Evolutionary conservation across 2,329 filamentous ascomycete genomes (phyloP).

Genomic region (Curvularia lunata): DNA sequence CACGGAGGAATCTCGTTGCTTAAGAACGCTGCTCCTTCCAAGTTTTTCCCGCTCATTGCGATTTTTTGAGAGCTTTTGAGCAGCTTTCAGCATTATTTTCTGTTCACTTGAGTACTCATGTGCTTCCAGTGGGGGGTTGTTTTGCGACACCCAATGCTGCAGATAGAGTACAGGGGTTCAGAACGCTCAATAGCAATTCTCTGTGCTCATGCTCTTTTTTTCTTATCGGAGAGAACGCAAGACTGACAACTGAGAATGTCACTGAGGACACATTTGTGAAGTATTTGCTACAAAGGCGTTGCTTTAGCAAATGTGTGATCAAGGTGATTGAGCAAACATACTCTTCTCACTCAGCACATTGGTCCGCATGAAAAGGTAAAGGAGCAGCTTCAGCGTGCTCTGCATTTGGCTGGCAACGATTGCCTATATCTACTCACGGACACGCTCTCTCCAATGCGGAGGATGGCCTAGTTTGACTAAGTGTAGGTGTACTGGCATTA

Average conservation of each 20-base stretch:
- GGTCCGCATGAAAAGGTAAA: neutral
- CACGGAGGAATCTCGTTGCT: neutral
- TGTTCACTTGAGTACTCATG: neutral
- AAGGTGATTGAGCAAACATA: neutral
- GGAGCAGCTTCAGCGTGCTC: neutral
- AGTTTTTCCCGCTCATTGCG: neutral
- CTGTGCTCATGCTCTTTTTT: neutral
- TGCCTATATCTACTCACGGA: neutral
- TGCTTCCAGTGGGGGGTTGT: neutral
- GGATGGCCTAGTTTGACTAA: neutral
- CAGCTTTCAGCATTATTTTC: neutral
- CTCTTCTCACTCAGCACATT: neutral
- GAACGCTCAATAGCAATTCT: neutral
- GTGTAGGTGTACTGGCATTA: neutral
- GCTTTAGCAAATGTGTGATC: neutral
- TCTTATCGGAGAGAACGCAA: neutral
- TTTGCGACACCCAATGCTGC: neutral
- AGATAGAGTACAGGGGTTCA: neutral
- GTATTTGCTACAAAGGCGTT: neutral
- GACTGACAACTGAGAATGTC: neutral
- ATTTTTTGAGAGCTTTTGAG: constrained; percentile 5
- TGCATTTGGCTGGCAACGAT: neutral
- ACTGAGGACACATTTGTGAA: neutral
- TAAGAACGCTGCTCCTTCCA: neutral
- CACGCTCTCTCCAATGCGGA: neutral